A percentile compares a stretch with the other conserved stretches of the same genome.
phyloP scores from a whole-genome alignment of 495 filamentous ascomycete genomes.

The Talaromyces nanjingensis region DNA sequence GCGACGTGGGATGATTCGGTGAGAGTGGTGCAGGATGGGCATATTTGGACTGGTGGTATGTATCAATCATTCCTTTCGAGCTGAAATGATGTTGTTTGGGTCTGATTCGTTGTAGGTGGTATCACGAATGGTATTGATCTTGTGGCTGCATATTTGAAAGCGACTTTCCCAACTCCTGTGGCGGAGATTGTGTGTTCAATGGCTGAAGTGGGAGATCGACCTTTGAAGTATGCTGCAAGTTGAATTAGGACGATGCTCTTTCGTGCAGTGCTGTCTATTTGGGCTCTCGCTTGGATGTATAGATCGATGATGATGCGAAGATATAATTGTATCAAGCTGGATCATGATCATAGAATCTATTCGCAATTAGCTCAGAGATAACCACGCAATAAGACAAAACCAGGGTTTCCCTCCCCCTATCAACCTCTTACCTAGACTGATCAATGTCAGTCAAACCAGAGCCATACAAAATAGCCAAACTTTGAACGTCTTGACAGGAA shows the following conservation, averaged over 20 bases:
- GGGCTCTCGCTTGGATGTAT: no score
- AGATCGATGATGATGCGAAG: not conserved
- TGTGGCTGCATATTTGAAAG: conserved; percentile 45
- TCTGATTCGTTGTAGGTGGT: conserved; percentile 33
- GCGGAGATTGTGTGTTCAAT: conserved; percentile 41
- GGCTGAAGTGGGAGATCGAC: conserved; percentile 45
- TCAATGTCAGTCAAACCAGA: not conserved
- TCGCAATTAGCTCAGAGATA: not conserved
- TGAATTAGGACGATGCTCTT: not conserved
- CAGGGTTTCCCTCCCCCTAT: not conserved
- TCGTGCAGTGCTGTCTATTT: not conserved
- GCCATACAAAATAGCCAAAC: not conserved
- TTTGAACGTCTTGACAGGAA: not conserved
- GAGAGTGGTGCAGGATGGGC: conserved; percentile 49
- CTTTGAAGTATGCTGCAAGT: conserved; percentile 28
- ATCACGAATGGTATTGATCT: conserved; percentile 60
- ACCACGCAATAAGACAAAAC: not conserved
- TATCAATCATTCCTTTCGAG: conserved; percentile 3
- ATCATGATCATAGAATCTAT: not conserved
- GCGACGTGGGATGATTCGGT: conserved; percentile 37
- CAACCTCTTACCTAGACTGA: not conserved
- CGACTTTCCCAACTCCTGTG: conserved; percentile 37
- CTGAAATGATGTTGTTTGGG: not conserved
- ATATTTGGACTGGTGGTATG: conserved; percentile 54
- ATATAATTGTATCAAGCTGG: not conserved